Evolutionary conservation across 257 asterid species (phyloP).

Genomic region (Penstemon eatonii): DNA sequence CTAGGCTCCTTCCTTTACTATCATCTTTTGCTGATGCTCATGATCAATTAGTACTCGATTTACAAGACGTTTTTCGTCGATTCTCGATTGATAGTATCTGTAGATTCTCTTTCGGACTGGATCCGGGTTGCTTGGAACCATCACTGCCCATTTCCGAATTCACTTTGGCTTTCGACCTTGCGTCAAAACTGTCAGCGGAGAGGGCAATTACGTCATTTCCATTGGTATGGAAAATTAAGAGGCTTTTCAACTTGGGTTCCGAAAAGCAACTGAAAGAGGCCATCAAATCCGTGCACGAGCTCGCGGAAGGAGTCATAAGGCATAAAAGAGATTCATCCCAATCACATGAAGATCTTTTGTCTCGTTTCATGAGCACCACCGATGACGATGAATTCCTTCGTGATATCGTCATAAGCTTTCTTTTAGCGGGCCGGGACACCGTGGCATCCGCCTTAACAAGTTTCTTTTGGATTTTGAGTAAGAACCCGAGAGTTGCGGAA

Average conservation of each 20-base stretch:
- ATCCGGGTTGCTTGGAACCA: constrained; percentile 57
- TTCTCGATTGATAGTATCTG: constrained; percentile 77
- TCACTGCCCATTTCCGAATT: constrained; percentile 58
- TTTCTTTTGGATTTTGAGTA: constrained; percentile 39
- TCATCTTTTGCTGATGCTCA: constrained; percentile 15
- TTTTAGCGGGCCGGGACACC: constrained; percentile 27
- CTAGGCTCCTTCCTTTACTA: constrained; percentile 59
- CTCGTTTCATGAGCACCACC: constrained; percentile 23
- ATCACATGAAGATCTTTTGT: constrained; percentile 27
- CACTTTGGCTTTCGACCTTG: constrained; percentile 64
- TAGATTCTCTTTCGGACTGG: constrained; percentile 65
- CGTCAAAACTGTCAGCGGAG: constrained; percentile 67
- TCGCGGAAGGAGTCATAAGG: constrained; percentile 39
- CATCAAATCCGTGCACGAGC: constrained; percentile 39
- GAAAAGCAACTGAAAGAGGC: constrained; percentile 64
- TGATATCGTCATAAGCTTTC: constrained; percentile 27
- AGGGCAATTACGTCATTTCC: constrained; percentile 66
- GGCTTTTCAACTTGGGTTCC: constrained; percentile 53
- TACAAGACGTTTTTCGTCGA: constrained; percentile 74
- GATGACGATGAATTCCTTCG: constrained; percentile 26
- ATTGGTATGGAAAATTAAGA: constrained; percentile 62
- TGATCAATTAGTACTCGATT: constrained; percentile 32
- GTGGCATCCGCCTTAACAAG: constrained; percentile 21
- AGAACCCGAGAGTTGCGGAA: constrained; percentile 25
- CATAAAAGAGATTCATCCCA: constrained; percentile 27